Evolutionary conservation across 192 early-diverging fungal species (phyloP).

Genomic region (Podila clonocystis): DNA sequence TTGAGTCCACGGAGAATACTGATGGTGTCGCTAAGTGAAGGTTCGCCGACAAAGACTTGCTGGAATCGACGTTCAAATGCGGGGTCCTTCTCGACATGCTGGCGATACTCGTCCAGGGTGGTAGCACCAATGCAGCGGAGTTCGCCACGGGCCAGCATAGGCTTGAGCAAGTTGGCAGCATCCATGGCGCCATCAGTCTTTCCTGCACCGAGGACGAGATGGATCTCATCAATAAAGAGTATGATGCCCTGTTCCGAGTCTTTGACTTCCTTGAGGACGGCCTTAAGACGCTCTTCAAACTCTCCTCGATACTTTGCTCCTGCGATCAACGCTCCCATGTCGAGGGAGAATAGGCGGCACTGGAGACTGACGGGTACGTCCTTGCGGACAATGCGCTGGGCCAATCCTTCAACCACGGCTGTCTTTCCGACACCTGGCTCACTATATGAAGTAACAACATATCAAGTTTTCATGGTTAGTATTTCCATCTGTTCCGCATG

Average conservation of each 20-base stretch:
- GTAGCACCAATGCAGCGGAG: constrained; percentile 97
- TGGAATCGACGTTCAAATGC: constrained; percentile 89
- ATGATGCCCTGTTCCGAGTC: constrained; percentile 90
- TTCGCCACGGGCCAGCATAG: constrained; percentile 98
- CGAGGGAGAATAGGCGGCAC: constrained; percentile 86
- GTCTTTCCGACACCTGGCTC: constrained; percentile 88
- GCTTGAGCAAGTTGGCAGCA: constrained; percentile 96
- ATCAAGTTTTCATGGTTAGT: constrained; percentile 14
- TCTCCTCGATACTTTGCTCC: constrained; percentile 98
- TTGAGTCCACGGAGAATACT: constrained; percentile 85
- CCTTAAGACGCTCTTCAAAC: constrained; percentile 98
- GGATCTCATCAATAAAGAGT: constrained; percentile 98
- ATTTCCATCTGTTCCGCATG: constrained; percentile 60
- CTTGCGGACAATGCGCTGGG: constrained; percentile 90
- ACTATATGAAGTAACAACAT: constrained; percentile 57
- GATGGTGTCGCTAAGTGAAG: constrained; percentile 75
- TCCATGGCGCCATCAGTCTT: constrained; percentile 93
- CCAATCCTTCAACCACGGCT: constrained; percentile 93
- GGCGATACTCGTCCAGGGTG: constrained; percentile 94
- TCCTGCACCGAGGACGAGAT: constrained; percentile 94
- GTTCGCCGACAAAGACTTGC: constrained; percentile 84
- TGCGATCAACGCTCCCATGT: constrained; percentile 94
- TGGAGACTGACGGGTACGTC: constrained; percentile 93
- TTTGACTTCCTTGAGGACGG: constrained; percentile 94
- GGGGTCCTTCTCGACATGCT: constrained; percentile 89